phyloP scores from a whole-genome alignment of 805 yeast species.

The Sporopachydermia lactativora region DNA sequence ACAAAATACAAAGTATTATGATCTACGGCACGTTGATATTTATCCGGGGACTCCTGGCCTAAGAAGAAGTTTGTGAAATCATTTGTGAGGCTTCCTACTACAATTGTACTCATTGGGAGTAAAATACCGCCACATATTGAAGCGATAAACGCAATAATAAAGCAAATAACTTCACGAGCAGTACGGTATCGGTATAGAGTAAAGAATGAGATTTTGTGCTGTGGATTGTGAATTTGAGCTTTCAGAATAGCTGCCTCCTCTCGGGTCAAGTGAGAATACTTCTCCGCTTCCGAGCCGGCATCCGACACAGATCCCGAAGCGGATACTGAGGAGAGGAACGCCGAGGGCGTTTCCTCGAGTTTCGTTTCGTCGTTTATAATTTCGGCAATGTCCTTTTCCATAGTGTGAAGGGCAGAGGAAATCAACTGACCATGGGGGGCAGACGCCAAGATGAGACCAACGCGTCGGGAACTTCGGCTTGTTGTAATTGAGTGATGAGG shows the following conservation, averaged over 20 bases:
- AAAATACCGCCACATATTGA: conserved; percentile 25
- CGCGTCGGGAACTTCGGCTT: too few species aligned
- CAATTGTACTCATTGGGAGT: conserved; percentile 25
- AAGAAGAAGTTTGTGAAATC: conserved; percentile 21
- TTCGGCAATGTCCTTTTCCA: too few species aligned
- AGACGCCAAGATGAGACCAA: too few species aligned
- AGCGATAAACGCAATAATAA: conserved; percentile 17
- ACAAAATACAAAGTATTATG: conserved; percentile 24
- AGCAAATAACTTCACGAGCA: conserved; percentile 15
- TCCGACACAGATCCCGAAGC: conserved; percentile 4
- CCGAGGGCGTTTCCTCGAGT: too few species aligned
- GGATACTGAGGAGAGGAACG: too few species aligned
- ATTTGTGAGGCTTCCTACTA: conserved; percentile 25
- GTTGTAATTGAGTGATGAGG: too few species aligned
- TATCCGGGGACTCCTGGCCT: conserved; percentile 9
- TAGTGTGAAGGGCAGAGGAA: too few species aligned
- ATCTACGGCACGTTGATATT: conserved; percentile 21
- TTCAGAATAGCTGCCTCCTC: conserved; percentile 20
- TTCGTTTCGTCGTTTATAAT: too few species aligned
- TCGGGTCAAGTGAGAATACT: conserved; percentile 15
- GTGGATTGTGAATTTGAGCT: conserved; percentile 16
- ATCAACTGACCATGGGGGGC: too few species aligned
- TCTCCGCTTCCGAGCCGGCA: conserved; percentile 12
- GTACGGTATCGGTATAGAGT: conserved; percentile 23
- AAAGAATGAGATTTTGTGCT: conserved; percentile 13